These are phyloP conservation scores for Pharnaceum exiguum DNA, from an alignment of 148 eudicot species.

Conservation along the genomic window DNA sequence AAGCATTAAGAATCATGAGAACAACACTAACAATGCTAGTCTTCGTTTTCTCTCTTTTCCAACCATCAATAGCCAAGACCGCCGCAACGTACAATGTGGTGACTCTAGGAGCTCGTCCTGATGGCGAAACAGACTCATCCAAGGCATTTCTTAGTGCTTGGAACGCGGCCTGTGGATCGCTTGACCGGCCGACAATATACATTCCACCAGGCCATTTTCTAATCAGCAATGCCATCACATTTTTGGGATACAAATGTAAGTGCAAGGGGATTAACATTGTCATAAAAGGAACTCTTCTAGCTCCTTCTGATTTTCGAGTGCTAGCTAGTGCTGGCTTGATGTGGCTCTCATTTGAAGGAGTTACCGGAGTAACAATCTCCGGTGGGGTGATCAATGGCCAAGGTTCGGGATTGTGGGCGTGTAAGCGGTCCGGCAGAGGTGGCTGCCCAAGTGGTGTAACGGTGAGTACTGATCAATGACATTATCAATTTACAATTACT, in stretches of 20 bases:
- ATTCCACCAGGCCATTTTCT: constrained; percentile 42
- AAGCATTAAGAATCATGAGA: too few species aligned
- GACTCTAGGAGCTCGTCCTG: constrained; percentile 29
- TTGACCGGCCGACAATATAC: constrained; percentile 23
- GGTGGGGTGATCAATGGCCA: constrained; percentile 42
- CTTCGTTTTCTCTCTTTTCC: too few species aligned
- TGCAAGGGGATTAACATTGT: constrained; percentile 23
- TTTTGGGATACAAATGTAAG: constrained; percentile 29
- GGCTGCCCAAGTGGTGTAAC: constrained; percentile 33
- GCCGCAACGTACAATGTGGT: constrained; percentile 25
- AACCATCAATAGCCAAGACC: too few species aligned
- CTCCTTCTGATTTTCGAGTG: constrained; percentile 32
- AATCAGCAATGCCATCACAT: constrained; percentile 9
- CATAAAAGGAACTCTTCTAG: constrained; percentile 37
- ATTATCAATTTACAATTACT: neutral
- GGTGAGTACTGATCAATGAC: too few species aligned
- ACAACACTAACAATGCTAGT: too few species aligned
- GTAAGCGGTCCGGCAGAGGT: constrained; percentile 27
- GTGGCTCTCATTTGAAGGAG: constrained; percentile 21
- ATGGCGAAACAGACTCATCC: constrained; percentile 30
- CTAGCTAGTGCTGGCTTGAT: constrained; percentile 3
- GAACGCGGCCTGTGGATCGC: constrained; percentile 35
- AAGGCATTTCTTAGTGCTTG: constrained; percentile 35
- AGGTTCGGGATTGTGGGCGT: constrained; percentile 36
- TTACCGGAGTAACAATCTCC: constrained; percentile 25